phyloP scores from a whole-genome alignment of 371 early-diverging fungal species.

The Actinomortierella ambigua region DNA sequence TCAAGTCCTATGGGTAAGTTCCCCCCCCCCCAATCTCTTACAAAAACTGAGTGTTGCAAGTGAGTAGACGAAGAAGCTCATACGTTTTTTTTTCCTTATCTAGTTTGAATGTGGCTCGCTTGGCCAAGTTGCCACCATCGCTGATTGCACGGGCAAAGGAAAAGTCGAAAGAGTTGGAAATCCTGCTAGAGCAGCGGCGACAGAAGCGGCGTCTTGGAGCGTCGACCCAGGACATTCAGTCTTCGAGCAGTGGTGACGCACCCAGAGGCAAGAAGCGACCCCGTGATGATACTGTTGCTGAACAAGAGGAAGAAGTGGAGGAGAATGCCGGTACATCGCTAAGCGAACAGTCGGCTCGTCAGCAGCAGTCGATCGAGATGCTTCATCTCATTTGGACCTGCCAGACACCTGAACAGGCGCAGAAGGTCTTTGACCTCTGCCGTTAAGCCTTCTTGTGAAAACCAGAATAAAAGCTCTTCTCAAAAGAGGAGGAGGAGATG shows the following conservation, averaged over 20 bases:
- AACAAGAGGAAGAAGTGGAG: not conserved
- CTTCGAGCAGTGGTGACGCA: too few species aligned
- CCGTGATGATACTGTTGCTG: not conserved
- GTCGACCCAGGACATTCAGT: too few species aligned
- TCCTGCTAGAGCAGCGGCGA: slow-evolving; percentile 25
- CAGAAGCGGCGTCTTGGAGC: slow-evolving; percentile 17
- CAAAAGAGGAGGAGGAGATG: not conserved
- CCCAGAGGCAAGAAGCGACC: not conserved
- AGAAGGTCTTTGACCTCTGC: too few species aligned
- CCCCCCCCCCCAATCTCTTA: not conserved
- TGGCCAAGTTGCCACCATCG: slow-evolving; percentile 70
- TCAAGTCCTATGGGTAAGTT: slow-evolving; percentile 77
- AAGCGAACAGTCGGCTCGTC: too few species aligned
- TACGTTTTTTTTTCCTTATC: slow-evolving; percentile 2
- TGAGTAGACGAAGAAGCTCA: not conserved
- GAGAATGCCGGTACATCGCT: not conserved
- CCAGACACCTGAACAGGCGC: too few species aligned
- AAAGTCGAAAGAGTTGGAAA: slow-evolving; percentile 64
- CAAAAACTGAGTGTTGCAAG: not conserved
- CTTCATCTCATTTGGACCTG: too few species aligned
- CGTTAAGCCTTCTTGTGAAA: too few species aligned
- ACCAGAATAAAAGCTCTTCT: not conserved
- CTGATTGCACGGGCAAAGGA: slow-evolving; percentile 60
- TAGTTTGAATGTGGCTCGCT: slow-evolving; percentile 81
- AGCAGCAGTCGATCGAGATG: too few species aligned